Percentiles rank a stretch among this genome's conserved stretches.
phyloP scores from a whole-genome alignment of 2,329 filamentous ascomycete genomes.

The Chrysosporium keratinophilum region DNA sequence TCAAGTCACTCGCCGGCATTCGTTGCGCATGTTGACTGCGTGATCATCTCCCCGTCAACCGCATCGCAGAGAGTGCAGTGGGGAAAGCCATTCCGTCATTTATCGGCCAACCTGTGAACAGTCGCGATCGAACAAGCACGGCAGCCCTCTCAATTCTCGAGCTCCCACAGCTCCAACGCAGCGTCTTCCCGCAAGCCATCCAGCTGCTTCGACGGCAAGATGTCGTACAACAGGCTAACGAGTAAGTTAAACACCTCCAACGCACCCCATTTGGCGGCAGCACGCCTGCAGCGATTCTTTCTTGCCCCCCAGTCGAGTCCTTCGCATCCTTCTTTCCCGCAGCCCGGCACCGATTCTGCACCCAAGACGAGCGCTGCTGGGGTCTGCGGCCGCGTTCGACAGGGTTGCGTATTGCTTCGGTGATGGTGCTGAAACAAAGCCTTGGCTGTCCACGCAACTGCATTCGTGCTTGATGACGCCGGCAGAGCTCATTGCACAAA shows the following conservation, averaged over 20 bases:
- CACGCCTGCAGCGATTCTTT: background rate
- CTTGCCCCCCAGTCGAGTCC: background rate
- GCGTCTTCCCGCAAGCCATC: background rate
- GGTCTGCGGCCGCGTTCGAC: background rate
- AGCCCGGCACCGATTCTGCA: background rate
- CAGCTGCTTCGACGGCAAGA: background rate
- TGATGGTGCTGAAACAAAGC: slow-evolving; percentile 3
- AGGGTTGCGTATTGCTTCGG: background rate
- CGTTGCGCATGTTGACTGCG: background rate
- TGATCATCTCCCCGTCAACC: background rate
- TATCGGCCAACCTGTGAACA: background rate
- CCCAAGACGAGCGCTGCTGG: background rate
- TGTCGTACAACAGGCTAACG: slow-evolving; percentile 9
- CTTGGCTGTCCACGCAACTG: slow-evolving; percentile 7
- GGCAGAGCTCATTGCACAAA: slow-evolving; percentile 1
- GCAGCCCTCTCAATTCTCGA: too few relatives aligned
- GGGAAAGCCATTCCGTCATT: background rate
- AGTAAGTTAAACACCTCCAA: background rate
- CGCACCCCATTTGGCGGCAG: background rate
- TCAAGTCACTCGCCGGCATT: background rate
- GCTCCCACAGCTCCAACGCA: background rate
- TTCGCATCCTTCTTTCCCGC: background rate
- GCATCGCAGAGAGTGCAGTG: background rate
- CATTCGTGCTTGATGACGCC: background rate
- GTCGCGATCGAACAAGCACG: background rate